Evolutionary conservation across 129 eudicot genomes (phyloP).

Genomic region (Flaveria brownii): DNA sequence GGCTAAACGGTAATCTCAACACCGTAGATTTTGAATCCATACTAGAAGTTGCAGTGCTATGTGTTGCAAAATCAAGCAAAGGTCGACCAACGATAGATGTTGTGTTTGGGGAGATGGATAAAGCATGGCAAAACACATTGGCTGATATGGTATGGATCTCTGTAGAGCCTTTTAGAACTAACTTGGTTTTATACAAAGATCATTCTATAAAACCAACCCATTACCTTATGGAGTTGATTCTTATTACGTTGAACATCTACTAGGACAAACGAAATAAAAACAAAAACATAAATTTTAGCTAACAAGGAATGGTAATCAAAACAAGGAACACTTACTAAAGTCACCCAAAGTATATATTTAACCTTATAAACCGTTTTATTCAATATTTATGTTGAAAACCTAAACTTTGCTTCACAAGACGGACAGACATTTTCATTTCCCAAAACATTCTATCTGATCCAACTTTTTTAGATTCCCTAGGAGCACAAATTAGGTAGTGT

Average conservation of each 20-base stretch:
- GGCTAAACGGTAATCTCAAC: slow-evolving; percentile 53
- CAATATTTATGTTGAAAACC: no score
- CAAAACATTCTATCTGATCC: no score
- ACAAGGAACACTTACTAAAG: no score
- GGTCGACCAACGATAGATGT: slow-evolving; percentile 66
- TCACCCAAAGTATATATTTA: no score
- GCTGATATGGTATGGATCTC: slow-evolving; percentile 45
- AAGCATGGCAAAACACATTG: slow-evolving; percentile 62
- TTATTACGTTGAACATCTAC: background rate
- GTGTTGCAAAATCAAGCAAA: slow-evolving; percentile 68
- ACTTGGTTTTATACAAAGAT: no score
- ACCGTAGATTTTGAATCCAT: slow-evolving; percentile 68
- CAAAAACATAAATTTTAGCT: background rate
- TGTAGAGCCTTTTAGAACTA: background rate
- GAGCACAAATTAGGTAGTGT: no score
- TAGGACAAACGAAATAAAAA: background rate
- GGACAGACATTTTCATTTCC: no score
- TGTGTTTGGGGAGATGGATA: slow-evolving; percentile 65
- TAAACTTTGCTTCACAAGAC: no score
- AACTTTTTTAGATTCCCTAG: no score
- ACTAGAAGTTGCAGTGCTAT: slow-evolving; percentile 63
- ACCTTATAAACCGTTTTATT: no score
- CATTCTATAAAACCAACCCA: background rate
- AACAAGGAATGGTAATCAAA: background rate
- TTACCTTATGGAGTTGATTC: background rate